Evolutionary conservation across 208 protist genomes (phyloP).

Genomic region (Leishmania gerbilli): DNA sequence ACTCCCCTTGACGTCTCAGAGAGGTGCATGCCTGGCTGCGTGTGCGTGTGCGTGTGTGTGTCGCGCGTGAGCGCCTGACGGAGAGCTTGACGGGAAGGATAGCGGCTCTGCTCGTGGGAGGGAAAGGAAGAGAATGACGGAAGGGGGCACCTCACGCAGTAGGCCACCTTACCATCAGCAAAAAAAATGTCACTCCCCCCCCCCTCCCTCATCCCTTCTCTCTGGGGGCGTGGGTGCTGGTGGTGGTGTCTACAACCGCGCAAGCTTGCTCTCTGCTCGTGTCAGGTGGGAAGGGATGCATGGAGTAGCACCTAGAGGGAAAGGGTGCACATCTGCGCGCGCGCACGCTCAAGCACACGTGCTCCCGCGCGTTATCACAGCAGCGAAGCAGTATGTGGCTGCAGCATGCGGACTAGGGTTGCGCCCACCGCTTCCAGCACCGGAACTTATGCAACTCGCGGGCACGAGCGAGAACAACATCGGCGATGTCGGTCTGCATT

Average conservation of each 20-base stretch:
- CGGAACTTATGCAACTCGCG: background rate
- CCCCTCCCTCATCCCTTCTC: too few species aligned
- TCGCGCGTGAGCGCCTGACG: background rate
- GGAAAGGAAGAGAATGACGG: background rate
- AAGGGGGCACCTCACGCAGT: background rate
- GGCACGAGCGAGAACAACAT: constrained; percentile 20
- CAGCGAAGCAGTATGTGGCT: background rate
- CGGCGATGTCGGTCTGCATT: constrained; percentile 51
- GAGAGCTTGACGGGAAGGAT: background rate
- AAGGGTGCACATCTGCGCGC: background rate
- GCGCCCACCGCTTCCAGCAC: background rate
- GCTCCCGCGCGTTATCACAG: background rate
- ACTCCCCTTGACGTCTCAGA: background rate
- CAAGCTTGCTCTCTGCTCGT: background rate
- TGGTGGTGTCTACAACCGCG: background rate
- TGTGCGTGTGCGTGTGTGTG: background rate
- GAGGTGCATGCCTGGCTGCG: background rate
- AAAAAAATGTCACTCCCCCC: background rate
- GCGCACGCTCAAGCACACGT: background rate
- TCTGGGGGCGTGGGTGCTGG: background rate
- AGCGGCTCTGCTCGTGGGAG: background rate
- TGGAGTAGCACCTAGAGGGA: background rate
- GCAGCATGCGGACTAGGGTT: background rate
- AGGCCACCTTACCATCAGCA: background rate
- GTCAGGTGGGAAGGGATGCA: background rate